These are phyloP conservation scores for Beauveria sp. DNA, from an alignment of 2,329 filamentous ascomycete genomes.

Conservation along the genomic window DNA sequence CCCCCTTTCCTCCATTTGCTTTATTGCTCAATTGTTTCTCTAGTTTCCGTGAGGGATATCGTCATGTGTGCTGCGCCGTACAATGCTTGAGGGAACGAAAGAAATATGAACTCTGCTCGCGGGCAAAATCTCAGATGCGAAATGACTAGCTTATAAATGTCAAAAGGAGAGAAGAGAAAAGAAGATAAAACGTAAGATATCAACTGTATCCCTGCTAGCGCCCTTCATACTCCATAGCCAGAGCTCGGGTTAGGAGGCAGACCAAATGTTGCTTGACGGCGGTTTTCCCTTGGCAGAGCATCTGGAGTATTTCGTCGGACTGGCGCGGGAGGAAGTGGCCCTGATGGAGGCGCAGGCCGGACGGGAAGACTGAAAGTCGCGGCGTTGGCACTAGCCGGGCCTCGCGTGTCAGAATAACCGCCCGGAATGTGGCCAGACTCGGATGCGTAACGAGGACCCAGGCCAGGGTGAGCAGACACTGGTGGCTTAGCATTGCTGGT, in stretches of 20 bases:
- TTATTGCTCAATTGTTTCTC: neutral
- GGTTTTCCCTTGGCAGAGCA: conserved; percentile 42
- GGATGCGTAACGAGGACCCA: conserved; percentile 43
- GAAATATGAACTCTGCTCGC: conserved; percentile 3
- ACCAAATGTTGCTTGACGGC: conserved; percentile 47
- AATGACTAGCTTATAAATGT: neutral
- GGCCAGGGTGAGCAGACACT: conserved; percentile 37
- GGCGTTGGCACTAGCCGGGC: conserved; percentile 35
- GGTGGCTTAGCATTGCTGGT: conserved; percentile 35
- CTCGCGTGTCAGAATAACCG: conserved; percentile 30
- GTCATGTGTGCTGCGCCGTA: conserved; percentile 11
- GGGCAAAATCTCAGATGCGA: conserved; percentile 3
- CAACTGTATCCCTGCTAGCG: neutral
- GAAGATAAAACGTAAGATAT: neutral
- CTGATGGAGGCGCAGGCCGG: conserved; percentile 49
- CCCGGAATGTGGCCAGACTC: conserved; percentile 44
- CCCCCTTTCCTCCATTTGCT: neutral
- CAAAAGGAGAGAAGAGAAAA: neutral
- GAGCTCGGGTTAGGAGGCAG: conserved; percentile 32
- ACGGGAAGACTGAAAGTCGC: conserved; percentile 57
- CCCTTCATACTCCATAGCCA: conserved; percentile 23
- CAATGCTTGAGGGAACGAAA: conserved; percentile 8
- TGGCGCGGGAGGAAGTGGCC: conserved; percentile 53
- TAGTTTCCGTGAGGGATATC: conserved; percentile 8
- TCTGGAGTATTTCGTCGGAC: conserved; percentile 49